Conservation (phyloP, 2,329 filamentous ascomycete genomes). For the Botryotinia calthae region DNA sequence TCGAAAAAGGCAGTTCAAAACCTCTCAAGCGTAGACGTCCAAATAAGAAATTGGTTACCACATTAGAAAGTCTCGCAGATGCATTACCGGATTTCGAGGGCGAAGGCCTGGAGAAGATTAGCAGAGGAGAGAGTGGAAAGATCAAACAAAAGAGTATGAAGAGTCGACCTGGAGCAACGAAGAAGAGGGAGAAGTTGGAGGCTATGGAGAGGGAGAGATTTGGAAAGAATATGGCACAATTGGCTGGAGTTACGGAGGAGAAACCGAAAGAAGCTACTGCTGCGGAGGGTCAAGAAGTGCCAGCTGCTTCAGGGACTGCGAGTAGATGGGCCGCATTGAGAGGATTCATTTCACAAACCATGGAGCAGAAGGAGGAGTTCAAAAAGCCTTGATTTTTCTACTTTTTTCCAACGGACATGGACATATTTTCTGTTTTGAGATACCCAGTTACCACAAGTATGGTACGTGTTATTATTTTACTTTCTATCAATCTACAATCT, state of each 20-base stretch:
- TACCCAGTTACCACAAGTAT: conserved; percentile 21
- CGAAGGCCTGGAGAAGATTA: conserved; percentile 41
- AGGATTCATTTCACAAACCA: conserved; percentile 71
- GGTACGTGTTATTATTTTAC: conserved; percentile 17
- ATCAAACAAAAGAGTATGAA: conserved; percentile 73
- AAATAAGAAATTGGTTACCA: conserved; percentile 74
- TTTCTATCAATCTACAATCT: background rate
- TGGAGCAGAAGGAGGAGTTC: conserved; percentile 86
- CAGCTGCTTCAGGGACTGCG: conserved; percentile 43
- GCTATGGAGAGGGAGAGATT: conserved; percentile 81
- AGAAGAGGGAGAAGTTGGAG: conserved; percentile 78
- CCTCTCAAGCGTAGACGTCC: conserved; percentile 64
- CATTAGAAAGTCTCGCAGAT: conserved; percentile 72
- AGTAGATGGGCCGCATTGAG: conserved; percentile 78
- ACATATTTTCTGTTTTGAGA: conserved; percentile 13
- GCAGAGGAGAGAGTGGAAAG: conserved; percentile 53
- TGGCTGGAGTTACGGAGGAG: conserved; percentile 42
- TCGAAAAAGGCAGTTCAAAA: conserved; percentile 60
- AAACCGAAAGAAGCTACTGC: conserved; percentile 20
- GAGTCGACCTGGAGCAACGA: conserved; percentile 74
- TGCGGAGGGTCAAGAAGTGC: conserved; percentile 20
- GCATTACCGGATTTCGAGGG: conserved; percentile 64
- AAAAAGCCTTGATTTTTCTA: conserved; percentile 25
- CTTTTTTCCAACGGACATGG: background rate
- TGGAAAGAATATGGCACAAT: conserved; percentile 73